Evolutionary conservation across 2,329 filamentous ascomycete species (phyloP).

Genomic region (Pseudogymnoascus sp.): DNA sequence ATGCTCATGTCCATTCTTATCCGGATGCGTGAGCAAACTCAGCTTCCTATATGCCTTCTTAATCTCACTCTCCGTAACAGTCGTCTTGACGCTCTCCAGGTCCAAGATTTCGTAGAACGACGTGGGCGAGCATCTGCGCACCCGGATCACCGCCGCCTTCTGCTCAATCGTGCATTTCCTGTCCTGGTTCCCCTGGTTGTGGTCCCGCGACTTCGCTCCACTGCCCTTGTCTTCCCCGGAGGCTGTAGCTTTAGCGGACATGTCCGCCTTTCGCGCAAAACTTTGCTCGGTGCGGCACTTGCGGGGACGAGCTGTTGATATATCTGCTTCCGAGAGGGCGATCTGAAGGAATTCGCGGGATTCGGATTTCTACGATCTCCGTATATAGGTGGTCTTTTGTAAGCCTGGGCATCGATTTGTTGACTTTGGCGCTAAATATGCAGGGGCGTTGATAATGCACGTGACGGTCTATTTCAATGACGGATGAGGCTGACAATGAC

Average conservation of each 20-base stretch:
- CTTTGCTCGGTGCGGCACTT: background rate
- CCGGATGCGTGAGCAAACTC: constrained; percentile 89
- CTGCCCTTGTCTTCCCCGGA: constrained; percentile 36
- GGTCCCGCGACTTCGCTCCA: constrained; percentile 36
- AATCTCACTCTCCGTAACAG: constrained; percentile 74
- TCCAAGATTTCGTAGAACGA: constrained; percentile 94
- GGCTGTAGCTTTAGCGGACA: constrained; percentile 30
- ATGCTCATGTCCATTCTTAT: constrained; percentile 95
- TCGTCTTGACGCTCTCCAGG: constrained; percentile 56
- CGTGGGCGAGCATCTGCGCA: constrained; percentile 74
- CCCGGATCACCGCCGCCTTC: constrained; percentile 82
- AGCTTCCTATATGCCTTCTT: constrained; percentile 98
- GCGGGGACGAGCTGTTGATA: background rate
- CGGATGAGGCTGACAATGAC: constrained; percentile 7
- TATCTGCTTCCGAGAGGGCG: constrained; percentile 1
- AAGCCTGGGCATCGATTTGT: constrained; percentile 8
- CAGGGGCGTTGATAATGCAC: constrained; percentile 8
- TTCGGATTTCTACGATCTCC: constrained; percentile 5
- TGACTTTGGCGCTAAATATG: constrained; percentile 8
- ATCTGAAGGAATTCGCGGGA: constrained; percentile 10
- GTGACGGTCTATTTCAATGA: constrained; percentile 3
- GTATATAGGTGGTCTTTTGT: constrained; percentile 8
- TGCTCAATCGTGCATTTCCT: constrained; percentile 83
- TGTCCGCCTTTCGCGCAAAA: constrained; percentile 2
- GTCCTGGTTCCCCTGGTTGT: constrained; percentile 52